Evolutionary conservation across 2,329 filamentous ascomycete species (phyloP), one percentile per base, ranked within the genome.

Genomic region (Penicillium sp.): DNA sequence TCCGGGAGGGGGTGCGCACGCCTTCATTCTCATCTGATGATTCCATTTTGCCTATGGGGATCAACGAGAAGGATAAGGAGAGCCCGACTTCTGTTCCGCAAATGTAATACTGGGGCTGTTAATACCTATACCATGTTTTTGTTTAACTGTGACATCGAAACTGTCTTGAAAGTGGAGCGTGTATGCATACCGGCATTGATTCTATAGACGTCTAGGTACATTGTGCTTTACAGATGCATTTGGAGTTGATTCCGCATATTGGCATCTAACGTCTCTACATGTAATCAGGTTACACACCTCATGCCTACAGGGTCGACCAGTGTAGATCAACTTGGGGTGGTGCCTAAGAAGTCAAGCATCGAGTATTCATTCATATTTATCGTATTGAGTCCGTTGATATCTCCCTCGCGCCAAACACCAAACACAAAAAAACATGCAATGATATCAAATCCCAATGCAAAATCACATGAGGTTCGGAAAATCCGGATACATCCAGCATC

Each of bases 21-120:
- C 59, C 67, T 16, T 71, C 71, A 1, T 68, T 72, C 34, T 71
- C 71, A 1, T 74, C 71, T 16, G 71, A 73, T 21, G 71, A 73
- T 48, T 72, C 70, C 11, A 67, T 63, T 21, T 45, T 61, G 40
- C 60, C 64, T 9, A 49, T 61, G 54, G 64, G 57, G 13, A 50
- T 64, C 54, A 60, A 54, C 13, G 66, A 65, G 21, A 67, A 62
- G 40, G 59, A 60, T n/a, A 68, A 60, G 43, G 58, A 68, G 22
- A 27, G 49, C 46, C 49, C 61, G 51, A 62, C 51, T 24, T 63
- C 58, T 56, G 55, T 54, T 43, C 49, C 57, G 34, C 56, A 58
- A 49, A 44, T 57, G 46, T 59, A 59, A 14, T 75, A 77, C 34
- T 47, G 44, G 38, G 18, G 47, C 50, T 49, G 38, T 52, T 46